Base-by-base conservation (phyloP, 805 yeast species). In the Candida ficus region DNA sequence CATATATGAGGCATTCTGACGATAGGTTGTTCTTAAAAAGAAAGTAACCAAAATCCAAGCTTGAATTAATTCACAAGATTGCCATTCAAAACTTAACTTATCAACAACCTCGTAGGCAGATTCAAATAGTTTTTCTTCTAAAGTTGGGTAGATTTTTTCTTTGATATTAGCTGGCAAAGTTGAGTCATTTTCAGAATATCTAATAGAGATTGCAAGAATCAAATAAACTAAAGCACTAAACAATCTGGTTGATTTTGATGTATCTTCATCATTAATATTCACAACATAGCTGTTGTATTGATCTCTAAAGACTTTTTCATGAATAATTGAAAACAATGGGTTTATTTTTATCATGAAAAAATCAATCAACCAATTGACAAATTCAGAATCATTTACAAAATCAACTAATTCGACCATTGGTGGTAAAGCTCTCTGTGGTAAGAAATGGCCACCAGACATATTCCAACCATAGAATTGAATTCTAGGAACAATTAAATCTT, bases 391-490 rank as follows among this genome's bases (percentile, higher is more conserved):
- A 20, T 52, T 49, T 7, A 41, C 37, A 14, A 60, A 42, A 21
- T 53, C 52, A 18, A 51, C 38, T 7, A 46, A 33, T 11, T 37
- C 44, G 8, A 26, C 29, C 13, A 60, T 43, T 3, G 54, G 58
- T 1, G 71, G 68, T 11, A 54, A 40, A 3, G 53, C 57, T 13
- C 52, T 38, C 17, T 73, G 73, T 29, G 43, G 45, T 16, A 76
- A 45, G 50, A 75, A 79, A 49, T 70, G 72, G 22, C 68, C 68
- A 1, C 84, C 84, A n/a, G 72, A 63, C 74, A 78, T 61, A 53
- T 79, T 79, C 83, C 84, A 79, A 13, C 82, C 83, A 49, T 75
- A 79, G 37, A 68, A 72, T 52, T 79, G 82, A n/a, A 68, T 62
- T 34, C 83, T 57, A 5, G 83, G 83, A n/a, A 72, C 45, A 11